Percentiles rank a stretch among this genome's conserved stretches.
These are phyloP conservation scores for Chlamydomonas schloesseri DNA, from an alignment of 139 green algal genomes.

Conservation along the genomic window DNA sequence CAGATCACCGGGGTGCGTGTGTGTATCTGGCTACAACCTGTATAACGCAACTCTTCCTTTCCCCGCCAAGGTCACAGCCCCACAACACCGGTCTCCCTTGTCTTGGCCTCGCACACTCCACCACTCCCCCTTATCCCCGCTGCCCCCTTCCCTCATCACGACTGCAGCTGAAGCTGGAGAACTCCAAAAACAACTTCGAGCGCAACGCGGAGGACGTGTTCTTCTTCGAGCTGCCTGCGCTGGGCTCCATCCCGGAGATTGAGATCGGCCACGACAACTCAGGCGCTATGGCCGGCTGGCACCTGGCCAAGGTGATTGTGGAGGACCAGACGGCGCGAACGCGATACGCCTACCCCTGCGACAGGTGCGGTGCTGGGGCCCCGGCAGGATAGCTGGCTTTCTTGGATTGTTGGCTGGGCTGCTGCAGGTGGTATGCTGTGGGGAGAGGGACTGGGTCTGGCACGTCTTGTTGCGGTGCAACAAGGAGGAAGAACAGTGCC, in stretches of 20 bases:
- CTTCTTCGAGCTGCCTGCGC: constrained; percentile 54
- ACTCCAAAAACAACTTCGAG: constrained; percentile 67
- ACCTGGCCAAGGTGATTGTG: constrained; percentile 57
- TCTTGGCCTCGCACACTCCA: background rate
- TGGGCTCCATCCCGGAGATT: constrained; percentile 61
- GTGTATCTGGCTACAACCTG: no score
- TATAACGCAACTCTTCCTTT: no score
- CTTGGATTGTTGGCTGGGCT: no score
- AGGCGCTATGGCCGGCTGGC: constrained; percentile 59
- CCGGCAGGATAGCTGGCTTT: no score
- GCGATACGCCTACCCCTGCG: constrained; percentile 60
- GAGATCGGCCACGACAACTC: constrained; percentile 72
- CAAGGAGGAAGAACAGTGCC: no score
- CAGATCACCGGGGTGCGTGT: constrained; percentile 1
- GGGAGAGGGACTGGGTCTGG: no score
- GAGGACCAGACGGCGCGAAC: constrained; percentile 53
- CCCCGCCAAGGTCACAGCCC: no score
- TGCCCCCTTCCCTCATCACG: background rate
- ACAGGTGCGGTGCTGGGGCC: constrained; percentile 57
- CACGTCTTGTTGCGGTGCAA: no score
- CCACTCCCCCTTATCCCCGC: no score
- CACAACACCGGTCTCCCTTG: no score
- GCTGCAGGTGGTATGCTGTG: no score
- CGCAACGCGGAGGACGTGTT: constrained; percentile 61
- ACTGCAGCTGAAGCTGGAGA: constrained; percentile 50